Evolutionary conservation across 2,329 filamentous ascomycete species (phyloP).

Genomic region (Neonectria coccinea): DNA sequence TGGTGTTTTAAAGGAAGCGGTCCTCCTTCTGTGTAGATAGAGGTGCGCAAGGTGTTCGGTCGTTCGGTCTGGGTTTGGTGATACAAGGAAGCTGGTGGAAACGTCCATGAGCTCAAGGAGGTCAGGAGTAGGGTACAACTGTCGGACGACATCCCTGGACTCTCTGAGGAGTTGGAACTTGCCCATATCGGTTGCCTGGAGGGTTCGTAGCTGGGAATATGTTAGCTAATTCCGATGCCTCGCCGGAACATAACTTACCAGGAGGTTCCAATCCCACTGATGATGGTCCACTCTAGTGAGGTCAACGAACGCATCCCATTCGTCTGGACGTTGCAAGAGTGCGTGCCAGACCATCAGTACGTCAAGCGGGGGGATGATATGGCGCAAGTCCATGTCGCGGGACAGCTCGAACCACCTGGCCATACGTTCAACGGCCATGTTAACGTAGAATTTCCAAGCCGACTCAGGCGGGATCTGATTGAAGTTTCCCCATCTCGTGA

Average conservation of each 20-base stretch:
- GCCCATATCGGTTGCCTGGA: conserved; percentile 12
- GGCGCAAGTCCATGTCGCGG: neutral
- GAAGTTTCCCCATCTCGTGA: conserved; percentile 25
- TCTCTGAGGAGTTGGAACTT: conserved; percentile 17
- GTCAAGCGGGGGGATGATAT: conserved; percentile 28
- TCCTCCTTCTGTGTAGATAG: conserved; percentile 12
- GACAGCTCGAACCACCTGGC: conserved; percentile 29
- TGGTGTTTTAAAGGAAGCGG: conserved; percentile 5
- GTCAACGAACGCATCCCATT: conserved; percentile 13
- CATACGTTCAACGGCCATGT: conserved; percentile 27
- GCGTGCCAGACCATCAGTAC: conserved; percentile 34
- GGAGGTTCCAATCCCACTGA: conserved; percentile 24
- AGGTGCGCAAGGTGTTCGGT: conserved; percentile 13
- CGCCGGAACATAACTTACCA: conserved; percentile 23
- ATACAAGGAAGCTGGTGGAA: conserved; percentile 20
- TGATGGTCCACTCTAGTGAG: conserved; percentile 8
- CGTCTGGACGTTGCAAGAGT: conserved; percentile 22
- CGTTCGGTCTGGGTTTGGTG: neutral
- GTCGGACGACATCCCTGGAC: conserved; percentile 14
- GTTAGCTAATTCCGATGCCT: conserved; percentile 11
- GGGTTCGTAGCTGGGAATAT: conserved; percentile 11
- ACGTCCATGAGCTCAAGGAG: conserved; percentile 17
- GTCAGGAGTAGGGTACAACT: conserved; percentile 16
- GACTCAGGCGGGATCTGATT: conserved; percentile 1
- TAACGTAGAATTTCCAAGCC: conserved; percentile 38